Base-by-base conservation (phyloP, 768 basidiomycete species). In the Harrya chromipes region DNA sequence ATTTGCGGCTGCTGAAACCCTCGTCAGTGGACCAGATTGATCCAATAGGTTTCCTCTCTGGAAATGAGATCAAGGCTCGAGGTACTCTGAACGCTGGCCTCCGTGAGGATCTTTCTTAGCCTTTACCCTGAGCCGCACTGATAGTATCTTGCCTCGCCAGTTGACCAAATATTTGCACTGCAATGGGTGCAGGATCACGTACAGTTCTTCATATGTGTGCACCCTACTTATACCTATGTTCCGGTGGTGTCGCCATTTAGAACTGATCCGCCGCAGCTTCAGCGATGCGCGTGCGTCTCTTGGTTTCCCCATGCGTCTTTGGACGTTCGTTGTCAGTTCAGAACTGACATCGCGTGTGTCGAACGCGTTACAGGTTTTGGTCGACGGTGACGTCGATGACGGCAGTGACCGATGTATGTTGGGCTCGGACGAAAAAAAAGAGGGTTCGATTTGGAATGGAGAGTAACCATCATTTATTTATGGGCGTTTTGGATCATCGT, bases 161-260 rank as follows among this genome's bases (percentile, higher is more conserved):
- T 72, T 12, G 72, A 72, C 45, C 72, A 72, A 42, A 43, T 48
- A 0, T 68, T 68, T 46, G 70, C 69, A 19, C 39, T 72, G 1
- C 39, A 58, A 29, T 72, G 71, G 71, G 66, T 72, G 1, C 71
- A 72, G 29, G 43, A 62, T 20, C 47, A 71, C 34, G 70, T 72
- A 53, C 2, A 54, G 6, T 26, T 2, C 34, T 5, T 24, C 10
- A 23, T n/a, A n/a, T 24, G 1, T 26, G 11, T 36, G 7, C 23
- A 2, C 8, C 20, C 1, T 4, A 7, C 16, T 2, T 4, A 17
- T 5, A 9, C 11, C 42, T 1, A 51, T 9, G 40, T 5, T 1
- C 56, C 56, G 1, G 34, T 36, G 7, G 26, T 61, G 2, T 4
- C 0, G 24, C 53, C 53, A 2, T 33, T 44, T 24, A 20, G 17